Base-by-base conservation (phyloP, 169 alveolate species). In the Eimeria praecox region DNA sequence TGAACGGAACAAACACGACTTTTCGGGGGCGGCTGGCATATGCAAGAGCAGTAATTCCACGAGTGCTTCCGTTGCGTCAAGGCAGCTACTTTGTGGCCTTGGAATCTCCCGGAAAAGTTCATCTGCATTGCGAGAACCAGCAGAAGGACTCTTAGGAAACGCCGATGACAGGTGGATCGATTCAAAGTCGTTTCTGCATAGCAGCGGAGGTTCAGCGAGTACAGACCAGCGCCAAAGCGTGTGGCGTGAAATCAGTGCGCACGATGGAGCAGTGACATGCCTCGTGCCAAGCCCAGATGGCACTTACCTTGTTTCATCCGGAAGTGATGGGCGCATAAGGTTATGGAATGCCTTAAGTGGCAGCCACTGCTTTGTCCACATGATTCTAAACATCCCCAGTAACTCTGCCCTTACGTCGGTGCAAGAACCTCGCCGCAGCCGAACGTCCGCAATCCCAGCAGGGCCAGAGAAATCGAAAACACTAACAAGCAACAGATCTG, bases 311-410 rank as follows among this genome's bases (percentile, higher is more conserved):
- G 44, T 96, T 14, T 95, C 97, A 27, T 94, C 97, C 2, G 97
- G 96, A 40, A 66, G 73, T 30, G 97, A 96, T 91, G 97, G 97
- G 40, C 88, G 92, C 16, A 90, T 96, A 40, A 95, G 97, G 42
- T 89, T 96, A 42, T 96, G 97, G 97, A 95, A 96, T 82, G 97
- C 97, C 20, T 66, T 59, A 24, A 89, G 56, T 42, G 97, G 97
- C 78, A 59, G 85, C 66, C 95, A 95, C 80, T 96, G 97, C 80
- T 95, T 94, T 78, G 97, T 96, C n/a, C 89, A 95, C 83, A 87
- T 87, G 94, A 64, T 27, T 62, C 38, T 96, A 42, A 49, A 64
- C 64, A 44, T 87, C 62, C 59, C 83, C 8, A 38, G 8, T 8
- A 83, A 33, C 38, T 18, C 75, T 38, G 75, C 18, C 44, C 46